These are phyloP conservation scores for Fomitopsis serialis DNA, from an alignment of 768 basidiomycete genomes.

Conservation along the genomic window DNA sequence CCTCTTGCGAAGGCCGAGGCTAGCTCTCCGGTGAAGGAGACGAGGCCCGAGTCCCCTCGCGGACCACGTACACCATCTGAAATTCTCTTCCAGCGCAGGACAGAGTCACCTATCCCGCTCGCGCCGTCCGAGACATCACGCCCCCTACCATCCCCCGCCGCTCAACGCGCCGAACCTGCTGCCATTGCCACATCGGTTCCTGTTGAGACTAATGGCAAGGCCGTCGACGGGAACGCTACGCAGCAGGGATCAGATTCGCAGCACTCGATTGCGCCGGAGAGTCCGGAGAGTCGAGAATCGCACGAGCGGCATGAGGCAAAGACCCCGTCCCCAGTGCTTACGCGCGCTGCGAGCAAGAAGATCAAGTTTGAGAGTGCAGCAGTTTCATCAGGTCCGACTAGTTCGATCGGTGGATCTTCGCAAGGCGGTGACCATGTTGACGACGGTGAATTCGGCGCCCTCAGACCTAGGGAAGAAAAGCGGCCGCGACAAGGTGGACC, in stretches of 20 bases:
- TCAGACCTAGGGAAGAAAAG: conserved; percentile 11
- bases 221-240: background rate
- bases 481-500: conserved; percentile 17
- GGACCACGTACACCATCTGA: background rate
- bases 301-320: background rate
- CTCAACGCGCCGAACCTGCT: background rate
- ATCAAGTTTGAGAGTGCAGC: background rate
- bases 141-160: background rate
- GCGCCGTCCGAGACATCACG: background rate
- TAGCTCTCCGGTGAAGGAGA: background rate
- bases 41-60: background rate
- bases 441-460: conserved; percentile 24
- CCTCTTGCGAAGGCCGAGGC: conserved; percentile 19
- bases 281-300: background rate
- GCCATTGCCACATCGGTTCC: background rate
- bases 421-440: conserved; percentile 15
- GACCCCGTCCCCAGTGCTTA: background rate
- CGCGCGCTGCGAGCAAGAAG: background rate
- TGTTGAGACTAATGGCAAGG: background rate
- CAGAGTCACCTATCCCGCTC: background rate
- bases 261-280: background rate
- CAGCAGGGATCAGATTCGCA: too few species aligned
- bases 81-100: background rate
- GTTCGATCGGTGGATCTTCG: background rate
- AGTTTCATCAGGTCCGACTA: background rate